Conservation (phyloP, 768 basidiomycete species). For the Mycena floridula region DNA sequence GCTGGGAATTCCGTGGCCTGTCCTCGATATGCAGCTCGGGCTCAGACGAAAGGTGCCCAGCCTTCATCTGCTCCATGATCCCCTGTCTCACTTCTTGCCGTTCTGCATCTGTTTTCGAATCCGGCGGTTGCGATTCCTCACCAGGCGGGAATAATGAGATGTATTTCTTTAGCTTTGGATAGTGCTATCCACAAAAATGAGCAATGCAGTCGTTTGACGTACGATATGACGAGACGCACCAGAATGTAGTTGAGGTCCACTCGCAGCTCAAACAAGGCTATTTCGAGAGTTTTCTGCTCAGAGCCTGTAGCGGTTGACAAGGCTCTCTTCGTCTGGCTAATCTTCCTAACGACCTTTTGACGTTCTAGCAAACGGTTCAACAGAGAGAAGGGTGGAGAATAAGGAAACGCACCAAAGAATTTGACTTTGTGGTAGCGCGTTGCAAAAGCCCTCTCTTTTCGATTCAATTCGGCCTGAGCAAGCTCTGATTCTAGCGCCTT, state of each 20-base stretch:
- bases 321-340: conserved; percentile 60
- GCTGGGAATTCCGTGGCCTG: background rate
- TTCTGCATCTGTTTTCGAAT: conserved; percentile 36
- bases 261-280: conserved; percentile 55
- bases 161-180: conserved; percentile 82
- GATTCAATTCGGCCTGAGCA: conserved; percentile 50
- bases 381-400: background rate
- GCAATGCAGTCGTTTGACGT: background rate
- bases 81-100: conserved; percentile 54
- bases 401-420: conserved; percentile 74
- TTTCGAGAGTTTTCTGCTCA: conserved; percentile 35
- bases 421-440: conserved; percentile 84
- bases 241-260: conserved; percentile 89
- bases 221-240: conserved; percentile 32
- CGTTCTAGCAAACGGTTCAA: conserved; percentile 48
- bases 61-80: conserved; percentile 56
- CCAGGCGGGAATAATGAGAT: conserved; percentile 81
- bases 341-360: conserved; percentile 76
- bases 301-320: conserved; percentile 30
- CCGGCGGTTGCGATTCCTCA: conserved; percentile 19
- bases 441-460: conserved; percentile 69
- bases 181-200: conserved; percentile 47
- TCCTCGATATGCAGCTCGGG: conserved; percentile 44
- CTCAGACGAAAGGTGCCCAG: conserved; percentile 49
- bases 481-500: conserved; percentile 74